These are phyloP conservation scores for Pestalotiopsis sp. DNA, from an alignment of 2,329 filamentous ascomycete species.

Conservation along the genomic window DNA sequence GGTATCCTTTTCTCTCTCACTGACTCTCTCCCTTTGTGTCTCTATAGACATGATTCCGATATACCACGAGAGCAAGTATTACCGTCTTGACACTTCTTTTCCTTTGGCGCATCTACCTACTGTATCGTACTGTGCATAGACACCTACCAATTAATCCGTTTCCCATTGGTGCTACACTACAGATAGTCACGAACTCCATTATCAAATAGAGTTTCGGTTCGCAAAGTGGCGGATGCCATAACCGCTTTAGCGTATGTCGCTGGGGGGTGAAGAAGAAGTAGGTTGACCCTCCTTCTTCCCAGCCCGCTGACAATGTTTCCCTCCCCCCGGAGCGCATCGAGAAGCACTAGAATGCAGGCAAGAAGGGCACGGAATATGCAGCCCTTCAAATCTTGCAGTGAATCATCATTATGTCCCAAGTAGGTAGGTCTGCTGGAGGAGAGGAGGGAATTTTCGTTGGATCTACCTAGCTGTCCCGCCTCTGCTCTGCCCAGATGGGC, in stretches of 20 bases:
- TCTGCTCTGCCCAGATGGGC: background rate
- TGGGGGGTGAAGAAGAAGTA: background rate
- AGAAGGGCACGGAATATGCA: conserved; percentile 1
- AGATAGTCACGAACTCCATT: background rate
- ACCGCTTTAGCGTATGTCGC: conserved; percentile 8
- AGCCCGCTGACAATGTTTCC: conserved; percentile 4
- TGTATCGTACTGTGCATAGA: background rate
- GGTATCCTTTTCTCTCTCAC: background rate
- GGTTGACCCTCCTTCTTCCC: background rate
- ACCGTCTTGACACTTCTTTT: background rate
- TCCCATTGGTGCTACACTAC: background rate
- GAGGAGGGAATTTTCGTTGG: too few species aligned
- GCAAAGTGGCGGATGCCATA: conserved; percentile 12
- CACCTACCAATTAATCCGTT: background rate
- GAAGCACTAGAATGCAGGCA: background rate
- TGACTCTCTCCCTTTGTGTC: background rate
- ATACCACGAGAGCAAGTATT: background rate
- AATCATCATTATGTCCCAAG: background rate
- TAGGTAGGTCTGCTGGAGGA: too few species aligned
- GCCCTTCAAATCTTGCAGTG: conserved; percentile 4
- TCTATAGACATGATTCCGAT: background rate
- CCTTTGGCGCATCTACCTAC: background rate
- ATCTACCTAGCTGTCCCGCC: background rate
- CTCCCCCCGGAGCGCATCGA: background rate
- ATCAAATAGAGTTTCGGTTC: conserved; percentile 10